Base-by-base conservation (phyloP, 169 alveolate species). In the Plasmodium reichenowi region DNA sequence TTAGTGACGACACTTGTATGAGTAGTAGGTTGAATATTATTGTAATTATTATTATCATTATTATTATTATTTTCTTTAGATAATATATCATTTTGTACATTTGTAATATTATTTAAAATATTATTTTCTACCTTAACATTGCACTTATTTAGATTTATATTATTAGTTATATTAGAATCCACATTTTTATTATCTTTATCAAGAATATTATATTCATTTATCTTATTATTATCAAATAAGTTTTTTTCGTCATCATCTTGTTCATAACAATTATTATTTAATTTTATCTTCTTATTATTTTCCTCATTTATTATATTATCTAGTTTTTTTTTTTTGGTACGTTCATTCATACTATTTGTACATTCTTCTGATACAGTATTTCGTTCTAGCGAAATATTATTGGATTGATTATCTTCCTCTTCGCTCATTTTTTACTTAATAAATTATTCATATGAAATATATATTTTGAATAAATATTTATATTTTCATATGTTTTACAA, bases 261-360 rank as follows among this genome's bases (percentile, higher is more conserved):
- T 32, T 73, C 71, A 24, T 12, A 20, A n/a, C 22, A 68, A 8
- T 1, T 54, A 68, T 71, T 47, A 48, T 22, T 20, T 47, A 73
- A 32, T 45, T 73, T 73, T 24, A 62, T 54, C 70, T 73, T 73
- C 22, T 73, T 73, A 10, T 58, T 73, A 73, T 62, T n/a, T 22
- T 56, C 71, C 45, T 54, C 86, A 73, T 62, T 50, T 73, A 32
- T 54, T 32, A 32, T 32, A 32, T 20, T 54, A 63, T 22, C 24
- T 73, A 22, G 45, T 10, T 56, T 56, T 73, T 73, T 73, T 59
- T 59, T 73, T 73, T 73, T 73, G 2, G 58, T 20, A 5, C 13
- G 20, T 73, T 73, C 86, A 73, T 62, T 54, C n/a, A 9, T 32
- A 32, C 7, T 17, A 59, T 43, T 13, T 45, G 26, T 24, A 13